phyloP scores from a whole-genome alignment of 2,329 filamentous ascomycete genomes.

The Neurospora sp. region DNA sequence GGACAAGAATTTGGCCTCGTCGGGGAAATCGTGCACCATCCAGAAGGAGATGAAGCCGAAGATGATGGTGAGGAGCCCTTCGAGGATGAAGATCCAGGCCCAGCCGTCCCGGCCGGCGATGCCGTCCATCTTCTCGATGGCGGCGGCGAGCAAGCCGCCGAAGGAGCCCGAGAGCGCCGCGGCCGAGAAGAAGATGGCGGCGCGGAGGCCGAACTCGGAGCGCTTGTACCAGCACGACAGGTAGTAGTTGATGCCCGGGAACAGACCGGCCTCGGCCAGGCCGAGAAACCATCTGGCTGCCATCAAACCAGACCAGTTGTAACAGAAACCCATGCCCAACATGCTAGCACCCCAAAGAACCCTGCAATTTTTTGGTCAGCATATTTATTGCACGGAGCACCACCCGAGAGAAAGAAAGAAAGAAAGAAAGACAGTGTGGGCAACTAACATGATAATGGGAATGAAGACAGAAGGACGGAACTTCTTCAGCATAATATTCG shows the following conservation, averaged over 20 bases:
- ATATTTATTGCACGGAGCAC: neutral
- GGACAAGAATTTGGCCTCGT: conserved; percentile 59
- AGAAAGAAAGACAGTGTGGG: neutral
- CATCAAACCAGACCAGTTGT: conserved; percentile 54
- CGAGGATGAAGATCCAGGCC: conserved; percentile 55
- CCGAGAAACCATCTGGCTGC: conserved; percentile 63
- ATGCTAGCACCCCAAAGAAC: conserved; percentile 57
- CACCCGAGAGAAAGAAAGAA: neutral
- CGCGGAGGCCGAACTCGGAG: conserved; percentile 63
- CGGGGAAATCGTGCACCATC: conserved; percentile 71
- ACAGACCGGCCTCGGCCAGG: conserved; percentile 64
- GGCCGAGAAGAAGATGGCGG: conserved; percentile 69
- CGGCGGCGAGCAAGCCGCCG: conserved; percentile 58
- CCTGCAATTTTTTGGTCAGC: conserved; percentile 25
- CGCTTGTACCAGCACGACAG: conserved; percentile 72
- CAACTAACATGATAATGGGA: conserved; percentile 64
- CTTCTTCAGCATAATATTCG: conserved; percentile 71
- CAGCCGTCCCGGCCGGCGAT: conserved; percentile 42
- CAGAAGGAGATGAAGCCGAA: conserved; percentile 58
- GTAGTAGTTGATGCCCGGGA: conserved; percentile 60
- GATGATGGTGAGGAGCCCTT: conserved; percentile 57
- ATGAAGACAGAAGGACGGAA: conserved; percentile 70
- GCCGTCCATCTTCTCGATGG: conserved; percentile 56
- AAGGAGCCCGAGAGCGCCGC: conserved; percentile 68
- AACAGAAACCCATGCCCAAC: conserved; percentile 58